phyloP scores from a whole-genome alignment of 371 early-diverging fungal genomes.

The Rhizomucor pusillus region DNA sequence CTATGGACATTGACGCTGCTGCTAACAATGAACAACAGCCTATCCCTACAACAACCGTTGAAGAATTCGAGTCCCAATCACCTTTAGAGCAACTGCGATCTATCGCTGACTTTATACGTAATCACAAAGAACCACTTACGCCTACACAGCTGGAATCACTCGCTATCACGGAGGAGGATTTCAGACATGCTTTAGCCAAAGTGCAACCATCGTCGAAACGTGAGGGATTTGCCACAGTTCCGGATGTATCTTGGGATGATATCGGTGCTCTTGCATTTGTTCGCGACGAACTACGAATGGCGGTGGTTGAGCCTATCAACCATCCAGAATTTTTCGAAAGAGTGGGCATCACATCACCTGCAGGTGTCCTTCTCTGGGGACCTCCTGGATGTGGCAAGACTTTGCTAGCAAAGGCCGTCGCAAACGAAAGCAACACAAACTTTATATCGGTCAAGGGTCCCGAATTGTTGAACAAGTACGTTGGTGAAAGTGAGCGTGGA shows the following conservation, averaged over 20 bases:
- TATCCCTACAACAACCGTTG: slow-evolving; percentile 44
- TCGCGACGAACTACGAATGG: slow-evolving; percentile 93
- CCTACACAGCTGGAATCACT: slow-evolving; percentile 84
- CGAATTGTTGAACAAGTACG: slow-evolving; percentile 99
- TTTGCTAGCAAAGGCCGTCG: slow-evolving; percentile 97
- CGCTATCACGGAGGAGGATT: slow-evolving; percentile 86
- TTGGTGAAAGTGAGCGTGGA: slow-evolving; percentile 99
- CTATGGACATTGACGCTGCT: slow-evolving; percentile 45
- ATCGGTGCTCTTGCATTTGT: slow-evolving; percentile 90
- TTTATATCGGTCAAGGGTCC: slow-evolving; percentile 99
- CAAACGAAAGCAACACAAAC: slow-evolving; percentile 96
- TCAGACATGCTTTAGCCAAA: slow-evolving; percentile 83
- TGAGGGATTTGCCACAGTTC: slow-evolving; percentile 98
- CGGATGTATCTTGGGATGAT: slow-evolving; percentile 94
- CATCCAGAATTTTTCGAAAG: slow-evolving; percentile 89
- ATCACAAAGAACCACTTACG: slow-evolving; percentile 73
- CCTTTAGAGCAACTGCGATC: slow-evolving; percentile 62
- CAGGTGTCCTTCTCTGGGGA: slow-evolving; percentile 98
- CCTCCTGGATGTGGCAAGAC: slow-evolving; percentile 99
- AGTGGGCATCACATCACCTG: slow-evolving; percentile 92
- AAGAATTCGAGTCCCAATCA: slow-evolving; percentile 54
- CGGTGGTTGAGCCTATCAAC: slow-evolving; percentile 95
- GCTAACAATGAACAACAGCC: slow-evolving; percentile 15
- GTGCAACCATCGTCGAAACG: slow-evolving; percentile 98
- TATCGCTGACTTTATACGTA: slow-evolving; percentile 68